A percentile compares a stretch with the other conserved stretches of the same genome.
These are phyloP conservation scores for Sporothrix protearum DNA, from an alignment of 2,329 filamentous ascomycete species.

Conservation along the genomic window DNA sequence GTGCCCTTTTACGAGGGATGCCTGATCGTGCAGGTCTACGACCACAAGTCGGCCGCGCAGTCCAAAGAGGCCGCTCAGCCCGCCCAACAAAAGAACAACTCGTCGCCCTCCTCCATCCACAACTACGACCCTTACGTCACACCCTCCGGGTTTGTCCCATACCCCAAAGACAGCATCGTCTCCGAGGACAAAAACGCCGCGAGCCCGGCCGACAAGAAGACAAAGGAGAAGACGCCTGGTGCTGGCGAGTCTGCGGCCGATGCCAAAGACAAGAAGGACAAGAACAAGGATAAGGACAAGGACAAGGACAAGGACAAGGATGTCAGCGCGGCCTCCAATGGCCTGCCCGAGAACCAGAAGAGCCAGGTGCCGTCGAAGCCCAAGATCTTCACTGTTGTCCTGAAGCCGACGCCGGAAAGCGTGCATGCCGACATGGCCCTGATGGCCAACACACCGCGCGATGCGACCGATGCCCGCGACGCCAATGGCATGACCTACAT, in stretches of 20 bases:
- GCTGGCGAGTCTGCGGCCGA: slow-evolving; percentile 40
- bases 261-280: slow-evolving; percentile 48
- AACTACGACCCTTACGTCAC: slow-evolving; percentile 89
- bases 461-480: slow-evolving; percentile 28
- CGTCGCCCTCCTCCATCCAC: slow-evolving; percentile 77
- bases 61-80: slow-evolving; percentile 57
- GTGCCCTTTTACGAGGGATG: slow-evolving; percentile 91
- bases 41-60: slow-evolving; percentile 67
- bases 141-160: slow-evolving; percentile 79
- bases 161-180: slow-evolving; percentile 53
- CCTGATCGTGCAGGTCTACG: slow-evolving; percentile 89
- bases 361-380: slow-evolving; percentile 52
- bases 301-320: slow-evolving; percentile 40
- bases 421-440: slow-evolving; percentile 70
- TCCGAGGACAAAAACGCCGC: slow-evolving; percentile 31
- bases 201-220: slow-evolving; percentile 33
- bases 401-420: slow-evolving; percentile 78
- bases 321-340: slow-evolving; percentile 39
- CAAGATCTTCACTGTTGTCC: slow-evolving; percentile 70
- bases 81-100: slow-evolving; percentile 59
- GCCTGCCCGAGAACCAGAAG: slow-evolving; percentile 46
- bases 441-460: slow-evolving; percentile 67
- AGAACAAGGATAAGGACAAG: slow-evolving; percentile 50
- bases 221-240: slow-evolving; percentile 39
- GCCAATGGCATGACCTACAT: slow-evolving; percentile 35